Evolutionary conservation across 2,329 filamentous ascomycete species (phyloP), one percentile per base, ranked within the genome.

Genomic region (Claviceps capensis): DNA sequence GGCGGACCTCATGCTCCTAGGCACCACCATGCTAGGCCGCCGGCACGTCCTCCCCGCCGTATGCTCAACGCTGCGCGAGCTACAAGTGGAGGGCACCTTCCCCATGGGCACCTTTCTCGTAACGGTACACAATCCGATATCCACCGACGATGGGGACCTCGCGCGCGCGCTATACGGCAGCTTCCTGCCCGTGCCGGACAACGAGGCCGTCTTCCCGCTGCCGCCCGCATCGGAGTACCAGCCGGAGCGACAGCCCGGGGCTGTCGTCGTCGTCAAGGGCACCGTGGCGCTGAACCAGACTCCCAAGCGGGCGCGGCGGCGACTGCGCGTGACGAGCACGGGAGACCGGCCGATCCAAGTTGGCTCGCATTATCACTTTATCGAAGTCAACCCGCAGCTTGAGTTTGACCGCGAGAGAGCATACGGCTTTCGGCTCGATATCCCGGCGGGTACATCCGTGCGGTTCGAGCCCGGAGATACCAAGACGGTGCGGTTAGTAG

Each of bases 31-130:
- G 83, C 85, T 97, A 2, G 91, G 91, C 57, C 86, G 91, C 9
- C 86, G 91, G 37, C 91, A 97, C 68, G 91, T 97, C 54, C 75
- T 88, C 44, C 89, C 91, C 22, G 82, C 85, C 11, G 91, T 96
- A 23, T 79, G 84, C 54, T 76, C 79, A 43, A 89, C 87, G 3
- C 79, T 97, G 44, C 76, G 80, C 53, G 86, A 95, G 70, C 79
- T 97, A 59, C 88, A 94, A 74, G 86, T 97, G 58, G 91, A 97
- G 69, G 91, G 91, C 54, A 97, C 90, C 2, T 97, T 97, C 64
- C 84, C 82, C 30, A 85, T 80, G 6, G 91, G 91, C 51, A 95
- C 90, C 2, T 96, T 95, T 64, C 82, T 97, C 42, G 90, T 97
- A 38, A 97, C 91, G 0, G 88, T 97, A 17, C 88, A 95, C 69